Evolutionary conservation across 2,329 filamentous ascomycete genomes (phyloP).

Genomic region (Colletotrichum limetticola): DNA sequence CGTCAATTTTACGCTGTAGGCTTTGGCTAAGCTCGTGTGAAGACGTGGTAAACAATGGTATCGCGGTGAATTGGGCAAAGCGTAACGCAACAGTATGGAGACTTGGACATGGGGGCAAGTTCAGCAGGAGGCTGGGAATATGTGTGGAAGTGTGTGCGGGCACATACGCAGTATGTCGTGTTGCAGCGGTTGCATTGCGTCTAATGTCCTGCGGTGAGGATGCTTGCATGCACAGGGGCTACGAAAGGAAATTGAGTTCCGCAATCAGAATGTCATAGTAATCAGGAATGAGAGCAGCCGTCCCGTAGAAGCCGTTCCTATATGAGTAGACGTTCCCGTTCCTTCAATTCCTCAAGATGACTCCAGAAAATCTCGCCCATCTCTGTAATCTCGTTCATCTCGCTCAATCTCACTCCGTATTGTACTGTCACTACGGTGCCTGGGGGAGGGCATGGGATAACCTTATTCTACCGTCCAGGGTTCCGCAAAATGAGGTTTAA

Average conservation of each 20-base stretch:
- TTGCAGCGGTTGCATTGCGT: background rate
- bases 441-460: background rate
- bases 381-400: background rate
- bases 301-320: background rate
- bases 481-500: slow-evolving; percentile 9
- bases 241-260: background rate
- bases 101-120: background rate
- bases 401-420: slow-evolving; percentile 8
- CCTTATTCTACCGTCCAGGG: background rate
- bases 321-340: background rate
- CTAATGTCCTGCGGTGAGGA: background rate
- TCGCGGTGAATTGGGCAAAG: background rate
- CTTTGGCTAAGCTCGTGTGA: background rate
- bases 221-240: background rate
- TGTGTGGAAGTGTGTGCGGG: background rate
- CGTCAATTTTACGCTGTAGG: background rate
- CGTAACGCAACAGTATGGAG: background rate
- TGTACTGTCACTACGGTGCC: background rate
- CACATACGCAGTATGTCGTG: background rate
- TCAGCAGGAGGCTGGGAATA: background rate
- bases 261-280: too few species aligned
- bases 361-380: background rate
- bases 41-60: background rate
- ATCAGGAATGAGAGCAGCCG: background rate
- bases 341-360: background rate